Conservation (phyloP, 225 moss, liverwort and hornwort genomes). For the Physcomitrellopsis africana region DNA sequence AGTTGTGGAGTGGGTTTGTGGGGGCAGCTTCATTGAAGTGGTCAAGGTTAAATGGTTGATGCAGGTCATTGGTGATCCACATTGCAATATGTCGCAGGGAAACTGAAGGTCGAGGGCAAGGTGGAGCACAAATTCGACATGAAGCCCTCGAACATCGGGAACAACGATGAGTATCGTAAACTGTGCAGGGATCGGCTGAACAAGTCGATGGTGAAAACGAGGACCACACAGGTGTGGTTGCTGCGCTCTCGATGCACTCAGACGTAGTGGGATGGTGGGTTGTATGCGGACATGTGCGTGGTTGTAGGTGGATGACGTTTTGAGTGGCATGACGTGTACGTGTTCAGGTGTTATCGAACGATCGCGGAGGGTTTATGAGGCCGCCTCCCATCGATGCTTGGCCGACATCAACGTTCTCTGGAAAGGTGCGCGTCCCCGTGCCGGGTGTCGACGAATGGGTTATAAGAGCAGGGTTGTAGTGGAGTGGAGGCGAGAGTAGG, state of each 20-base stretch:
- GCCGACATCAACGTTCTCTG: constrained; percentile 54
- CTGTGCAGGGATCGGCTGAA: constrained; percentile 89
- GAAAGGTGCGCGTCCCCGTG: constrained; percentile 40
- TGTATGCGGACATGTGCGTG: not conserved
- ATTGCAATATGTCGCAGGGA: constrained; percentile 96
- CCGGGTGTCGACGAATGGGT: not conserved
- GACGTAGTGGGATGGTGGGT: not conserved
- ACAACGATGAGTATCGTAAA: constrained; percentile 90
- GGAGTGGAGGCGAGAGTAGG: not conserved
- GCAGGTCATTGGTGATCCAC: constrained; percentile 86
- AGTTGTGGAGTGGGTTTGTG: constrained; percentile 47
- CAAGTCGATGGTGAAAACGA: constrained; percentile 90
- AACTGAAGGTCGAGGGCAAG: constrained; percentile 95
- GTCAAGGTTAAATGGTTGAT: constrained; percentile 71
- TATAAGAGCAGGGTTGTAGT: constrained; percentile 18
- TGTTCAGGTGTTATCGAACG: constrained; percentile 83
- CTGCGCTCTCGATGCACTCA: constrained; percentile 14
- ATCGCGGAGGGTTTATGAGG: constrained; percentile 92
- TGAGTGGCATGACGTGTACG: constrained; percentile 19
- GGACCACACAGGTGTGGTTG: constrained; percentile 84
- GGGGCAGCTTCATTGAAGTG: constrained; percentile 63
- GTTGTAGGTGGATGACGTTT: not conserved
- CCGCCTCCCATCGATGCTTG: constrained; percentile 81
- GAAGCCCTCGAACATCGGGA: constrained; percentile 90
- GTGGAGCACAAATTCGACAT: constrained; percentile 98